Evolutionary conservation across 148 eudicot genomes (phyloP).

Genomic region (Persicaria tinctoria): DNA sequence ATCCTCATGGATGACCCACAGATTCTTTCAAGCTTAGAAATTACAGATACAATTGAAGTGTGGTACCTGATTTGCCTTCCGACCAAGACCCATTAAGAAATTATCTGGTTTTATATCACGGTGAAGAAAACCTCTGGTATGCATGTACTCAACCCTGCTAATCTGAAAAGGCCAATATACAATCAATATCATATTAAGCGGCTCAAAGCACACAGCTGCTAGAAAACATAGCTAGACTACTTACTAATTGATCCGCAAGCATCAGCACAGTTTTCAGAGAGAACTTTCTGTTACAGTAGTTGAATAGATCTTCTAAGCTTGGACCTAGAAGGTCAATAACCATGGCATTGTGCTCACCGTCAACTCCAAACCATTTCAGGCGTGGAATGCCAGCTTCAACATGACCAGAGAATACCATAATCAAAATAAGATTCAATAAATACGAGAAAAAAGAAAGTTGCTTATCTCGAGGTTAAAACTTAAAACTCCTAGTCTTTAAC

Average conservation of each 20-base stretch:
- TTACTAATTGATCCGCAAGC: slow-evolving; percentile 92
- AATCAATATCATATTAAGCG: neutral
- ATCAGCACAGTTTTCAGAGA: slow-evolving; percentile 73
- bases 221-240: slow-evolving; percentile 10
- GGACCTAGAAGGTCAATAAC: slow-evolving; percentile 94
- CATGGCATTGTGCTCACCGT: slow-evolving; percentile 76
- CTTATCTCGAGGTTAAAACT: neutral
- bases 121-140: slow-evolving; percentile 83
- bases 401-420: slow-evolving; percentile 4
- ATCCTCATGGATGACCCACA: neutral
- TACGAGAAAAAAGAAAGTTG: neutral
- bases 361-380: slow-evolving; percentile 84
- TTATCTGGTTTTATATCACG: slow-evolving; percentile 94
- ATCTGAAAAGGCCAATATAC: slow-evolving; percentile 31
- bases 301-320: slow-evolving; percentile 77
- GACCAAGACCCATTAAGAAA: slow-evolving; percentile 84
- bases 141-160: slow-evolving; percentile 79
- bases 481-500: neutral
- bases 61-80: slow-evolving; percentile 77
- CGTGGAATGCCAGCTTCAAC: slow-evolving; percentile 68
- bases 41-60: neutral
- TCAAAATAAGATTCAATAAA: neutral
- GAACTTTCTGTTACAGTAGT: slow-evolving; percentile 67
- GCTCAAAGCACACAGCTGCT: neutral
- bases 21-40: neutral